A percentile compares a stretch with the other conserved stretches of the same genome.
Evolutionary conservation across 257 asterid species (phyloP).

Genomic region (Sherardia arvensis): DNA sequence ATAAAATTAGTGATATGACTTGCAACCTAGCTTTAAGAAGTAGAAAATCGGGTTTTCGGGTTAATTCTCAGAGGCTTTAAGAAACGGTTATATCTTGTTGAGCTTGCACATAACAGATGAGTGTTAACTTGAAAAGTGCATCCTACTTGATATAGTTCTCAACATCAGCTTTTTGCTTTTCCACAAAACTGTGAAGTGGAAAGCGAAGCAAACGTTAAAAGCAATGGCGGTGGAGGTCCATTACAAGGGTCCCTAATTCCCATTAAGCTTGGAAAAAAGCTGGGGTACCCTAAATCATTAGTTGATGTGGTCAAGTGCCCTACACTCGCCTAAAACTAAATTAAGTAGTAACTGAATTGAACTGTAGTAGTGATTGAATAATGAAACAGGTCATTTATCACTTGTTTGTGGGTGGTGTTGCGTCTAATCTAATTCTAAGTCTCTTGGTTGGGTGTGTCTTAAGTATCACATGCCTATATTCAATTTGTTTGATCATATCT

Average conservation of each 20-base stretch:
- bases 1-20: no score
- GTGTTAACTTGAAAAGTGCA: not conserved
- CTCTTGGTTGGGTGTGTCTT: conserved; percentile 1
- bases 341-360: not conserved
- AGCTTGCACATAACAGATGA: not conserved
- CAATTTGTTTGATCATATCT: not conserved
- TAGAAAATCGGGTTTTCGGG: no score
- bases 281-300: not conserved
- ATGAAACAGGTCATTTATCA: not conserved
- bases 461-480: conserved; percentile 11
- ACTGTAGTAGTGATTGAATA: not conserved
- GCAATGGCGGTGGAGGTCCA: not conserved
- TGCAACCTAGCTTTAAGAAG: no score
- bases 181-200: not conserved
- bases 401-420: not conserved
- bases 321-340: conserved; percentile 1
- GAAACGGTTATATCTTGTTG: not conserved
- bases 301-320: not conserved
- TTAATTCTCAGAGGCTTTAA: no score
- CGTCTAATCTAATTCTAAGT: not conserved
- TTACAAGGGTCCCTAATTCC: no score
- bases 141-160: not conserved
- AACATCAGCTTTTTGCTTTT: not conserved
- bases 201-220: not conserved
- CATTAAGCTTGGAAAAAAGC: not conserved